Evolutionary conservation across 2,329 filamentous ascomycete species (phyloP), one percentile per base, ranked within the genome.

Genomic region (Trichoderma sp.): DNA sequence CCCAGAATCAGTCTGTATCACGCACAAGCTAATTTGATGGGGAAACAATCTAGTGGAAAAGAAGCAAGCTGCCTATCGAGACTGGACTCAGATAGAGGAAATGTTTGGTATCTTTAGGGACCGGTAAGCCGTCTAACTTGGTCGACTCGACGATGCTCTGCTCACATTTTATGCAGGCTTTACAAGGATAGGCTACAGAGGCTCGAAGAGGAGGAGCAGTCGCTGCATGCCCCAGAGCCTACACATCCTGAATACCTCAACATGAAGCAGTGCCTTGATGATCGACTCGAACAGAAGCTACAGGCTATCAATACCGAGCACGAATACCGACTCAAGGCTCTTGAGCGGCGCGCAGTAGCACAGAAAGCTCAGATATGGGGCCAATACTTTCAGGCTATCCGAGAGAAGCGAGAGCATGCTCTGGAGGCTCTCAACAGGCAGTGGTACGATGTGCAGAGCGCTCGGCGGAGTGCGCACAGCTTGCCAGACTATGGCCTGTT

Each of bases 361-460:
- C 92, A 94, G 76, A 90, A 94, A 74, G 90, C 93, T 68, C 94
- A 98, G 80, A 89, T 95, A 70, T 93, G 97, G 82, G 92, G 92
- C 73, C 95, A 98, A 78, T 98, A 93, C 81, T 95, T 94, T 81
- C 96, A 99, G 81, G 89, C 90, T 62, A 88, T 95, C 39, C 90
- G 96, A 70, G 93, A 97, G 78, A 88, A 92, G 75, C 90, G 96
- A 73, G 95, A 98, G 80, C 87, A 88, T 70, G 89, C 92, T 60
- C 86, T 98, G 34, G 92, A 95, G 74, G 87, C 91, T 72, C 89
- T 97, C 72, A 95, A 96, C 77, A 90, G 94, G 80, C 91, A 96
- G 75, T 97, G 95, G 87, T 97, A 97, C 81, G 92, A 95, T 76
- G 93, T 98, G 71, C 95, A 98, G 80, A 91, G 93, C 75, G 94